A percentile compares a stretch with the other conserved stretches of the same genome.
These are phyloP conservation scores for Elongisporangium undulatum DNA, from an alignment of 352 stramenopile species.

Conservation along the genomic window DNA sequence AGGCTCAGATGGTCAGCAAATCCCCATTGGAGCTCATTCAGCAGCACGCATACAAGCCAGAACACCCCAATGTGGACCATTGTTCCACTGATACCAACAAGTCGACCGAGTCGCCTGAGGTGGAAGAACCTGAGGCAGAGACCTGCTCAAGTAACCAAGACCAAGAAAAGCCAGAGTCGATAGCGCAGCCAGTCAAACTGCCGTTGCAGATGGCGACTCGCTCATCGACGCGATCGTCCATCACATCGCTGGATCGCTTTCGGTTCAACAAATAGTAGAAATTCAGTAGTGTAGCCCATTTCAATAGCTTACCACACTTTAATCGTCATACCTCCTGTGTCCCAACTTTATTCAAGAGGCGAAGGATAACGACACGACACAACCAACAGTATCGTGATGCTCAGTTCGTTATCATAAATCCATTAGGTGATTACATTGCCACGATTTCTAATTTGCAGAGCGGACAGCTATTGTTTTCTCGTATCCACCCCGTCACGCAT, in stretches of 20 bases:
- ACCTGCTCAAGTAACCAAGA: background rate
- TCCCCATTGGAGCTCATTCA: constrained; percentile 17
- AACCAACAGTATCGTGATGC: no score
- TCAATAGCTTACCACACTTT: background rate
- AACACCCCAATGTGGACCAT: background rate
- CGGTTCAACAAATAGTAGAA: constrained; percentile 17
- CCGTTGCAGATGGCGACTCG: background rate
- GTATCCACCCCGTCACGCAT: constrained; percentile 66
- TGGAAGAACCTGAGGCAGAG: constrained; percentile 1
- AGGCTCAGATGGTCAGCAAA: background rate
- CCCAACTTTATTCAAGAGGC: background rate
- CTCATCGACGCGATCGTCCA: constrained; percentile 2
- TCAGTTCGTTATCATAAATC: background rate
- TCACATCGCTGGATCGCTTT: constrained; percentile 17
- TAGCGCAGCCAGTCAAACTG: background rate
- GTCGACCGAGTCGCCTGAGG: background rate
- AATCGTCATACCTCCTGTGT: background rate
- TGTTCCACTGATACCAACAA: background rate
- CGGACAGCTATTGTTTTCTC: constrained; percentile 76
- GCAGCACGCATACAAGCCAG: constrained; percentile 14
- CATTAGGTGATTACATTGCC: constrained; percentile 13
- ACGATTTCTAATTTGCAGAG: constrained; percentile 68
- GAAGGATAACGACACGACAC: background rate
- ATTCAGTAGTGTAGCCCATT: background rate
- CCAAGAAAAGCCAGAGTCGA: background rate